A percentile compares a stretch with the other conserved stretches of the same genome.
These are phyloP conservation scores for Aspergillus udagawae DNA, from an alignment of 2,329 filamentous ascomycete genomes.

Conservation along the genomic window DNA sequence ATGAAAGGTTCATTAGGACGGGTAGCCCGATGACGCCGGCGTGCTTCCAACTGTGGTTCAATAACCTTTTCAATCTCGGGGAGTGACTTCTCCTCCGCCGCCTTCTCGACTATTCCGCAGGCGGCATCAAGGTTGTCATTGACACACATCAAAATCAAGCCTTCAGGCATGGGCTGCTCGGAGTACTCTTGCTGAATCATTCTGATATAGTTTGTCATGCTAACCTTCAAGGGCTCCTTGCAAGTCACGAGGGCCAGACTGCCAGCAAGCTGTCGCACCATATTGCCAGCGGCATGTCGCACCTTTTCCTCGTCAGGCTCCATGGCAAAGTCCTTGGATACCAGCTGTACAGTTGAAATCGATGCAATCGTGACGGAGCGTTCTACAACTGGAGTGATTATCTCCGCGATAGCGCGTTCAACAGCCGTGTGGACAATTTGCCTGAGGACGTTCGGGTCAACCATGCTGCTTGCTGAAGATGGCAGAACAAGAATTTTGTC, in stretches of 20 bases:
- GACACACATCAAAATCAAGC: conserved; percentile 96
- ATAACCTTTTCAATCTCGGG: conserved; percentile 95
- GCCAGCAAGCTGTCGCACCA: conserved; percentile 92
- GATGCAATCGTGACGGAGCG: conserved; percentile 96
- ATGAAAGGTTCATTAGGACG: conserved; percentile 81
- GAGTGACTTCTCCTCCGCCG: conserved; percentile 87
- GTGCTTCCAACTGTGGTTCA: conserved; percentile 70
- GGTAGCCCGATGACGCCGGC: conserved; percentile 69
- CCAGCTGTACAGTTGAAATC: conserved; percentile 91
- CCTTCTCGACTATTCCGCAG: conserved; percentile 90
- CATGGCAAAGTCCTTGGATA: conserved; percentile 93
- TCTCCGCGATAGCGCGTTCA: conserved; percentile 86
- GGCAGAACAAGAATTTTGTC: conserved; percentile 75
- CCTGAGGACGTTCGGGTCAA: conserved; percentile 62
- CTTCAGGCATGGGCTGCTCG: conserved; percentile 78
- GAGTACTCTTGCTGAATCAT: conserved; percentile 65
- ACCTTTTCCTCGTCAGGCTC: conserved; percentile 86
- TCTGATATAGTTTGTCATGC: conserved; percentile 97
- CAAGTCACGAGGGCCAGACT: conserved; percentile 95
- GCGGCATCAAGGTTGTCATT: conserved; percentile 95
- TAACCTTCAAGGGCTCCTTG: conserved; percentile 92
- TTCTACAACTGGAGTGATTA: conserved; percentile 96
- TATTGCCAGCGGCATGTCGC: conserved; percentile 79
- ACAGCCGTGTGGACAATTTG: conserved; percentile 81
- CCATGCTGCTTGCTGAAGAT: conserved; percentile 69